Conservation (phyloP, 2,329 filamentous ascomycete genomes). For the Periconia digitata region DNA sequence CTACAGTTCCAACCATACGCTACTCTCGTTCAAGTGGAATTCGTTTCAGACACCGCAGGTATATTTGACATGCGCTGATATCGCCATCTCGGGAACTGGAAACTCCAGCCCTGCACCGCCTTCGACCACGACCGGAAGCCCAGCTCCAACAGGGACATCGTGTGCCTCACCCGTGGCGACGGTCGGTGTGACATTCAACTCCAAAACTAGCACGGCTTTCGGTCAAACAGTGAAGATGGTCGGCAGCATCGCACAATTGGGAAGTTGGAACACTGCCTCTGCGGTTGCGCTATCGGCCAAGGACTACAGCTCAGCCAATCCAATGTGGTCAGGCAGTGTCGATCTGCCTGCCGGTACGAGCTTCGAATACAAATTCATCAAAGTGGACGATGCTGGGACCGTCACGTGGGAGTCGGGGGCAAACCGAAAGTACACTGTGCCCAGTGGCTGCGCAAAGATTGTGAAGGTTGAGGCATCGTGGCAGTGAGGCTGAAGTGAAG, state of each 20-base stretch:
- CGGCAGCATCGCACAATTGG: conserved; percentile 48
- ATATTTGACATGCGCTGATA: conserved; percentile 37
- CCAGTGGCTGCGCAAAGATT: not conserved
- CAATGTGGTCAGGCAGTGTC: conserved; percentile 50
- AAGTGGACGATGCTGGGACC: conserved; percentile 48
- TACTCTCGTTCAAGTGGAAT: conserved; percentile 37
- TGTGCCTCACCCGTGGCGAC: conserved; percentile 30
- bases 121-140: conserved; percentile 13
- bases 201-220: conserved; percentile 50
- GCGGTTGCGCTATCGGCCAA: conserved; percentile 46
- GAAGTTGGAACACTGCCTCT: conserved; percentile 46
- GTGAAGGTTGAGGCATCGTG: not conserved
- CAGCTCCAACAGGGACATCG: conserved; percentile 14
- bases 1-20: conserved; percentile 33
- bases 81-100: conserved; percentile 28
- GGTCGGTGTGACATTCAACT: conserved; percentile 47
- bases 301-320: conserved; percentile 47
- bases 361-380: conserved; percentile 52
- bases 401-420: conserved; percentile 48
- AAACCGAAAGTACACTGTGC: conserved; percentile 46
- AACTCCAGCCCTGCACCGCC: conserved; percentile 11
- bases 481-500: no score
- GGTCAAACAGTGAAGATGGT: conserved; percentile 53
- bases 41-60: conserved; percentile 38
- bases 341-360: conserved; percentile 45